Percentiles rank a stretch among this genome's conserved stretches.
phyloP scores from a whole-genome alignment of 208 protist species.

The Porcisia deanei region DNA sequence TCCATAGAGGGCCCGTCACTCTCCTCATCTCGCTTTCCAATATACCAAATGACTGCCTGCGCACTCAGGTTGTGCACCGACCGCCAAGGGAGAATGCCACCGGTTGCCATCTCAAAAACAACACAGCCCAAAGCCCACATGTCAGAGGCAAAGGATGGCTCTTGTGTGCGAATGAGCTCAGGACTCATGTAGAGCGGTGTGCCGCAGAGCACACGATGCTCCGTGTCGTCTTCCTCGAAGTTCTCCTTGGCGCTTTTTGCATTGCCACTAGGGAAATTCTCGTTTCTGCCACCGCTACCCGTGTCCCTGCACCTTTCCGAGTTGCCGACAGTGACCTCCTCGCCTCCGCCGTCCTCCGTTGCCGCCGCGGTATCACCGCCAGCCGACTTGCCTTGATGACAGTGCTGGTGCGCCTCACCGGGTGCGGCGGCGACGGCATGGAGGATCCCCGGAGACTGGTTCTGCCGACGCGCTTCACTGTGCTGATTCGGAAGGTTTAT shows the following conservation, averaged over 20 bases:
- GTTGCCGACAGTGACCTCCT: constrained; percentile 4
- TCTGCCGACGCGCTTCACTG: neutral
- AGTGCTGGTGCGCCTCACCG: neutral
- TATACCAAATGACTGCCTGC: constrained; percentile 60
- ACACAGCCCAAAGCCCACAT: constrained; percentile 91
- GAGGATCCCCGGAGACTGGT: constrained; percentile 10
- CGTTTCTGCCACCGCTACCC: neutral
- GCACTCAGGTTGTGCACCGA: constrained; percentile 53
- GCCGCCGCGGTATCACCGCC: neutral
- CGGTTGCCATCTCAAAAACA: constrained; percentile 90
- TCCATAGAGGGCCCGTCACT: constrained; percentile 36
- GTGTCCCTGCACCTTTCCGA: neutral
- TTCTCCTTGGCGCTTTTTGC: neutral
- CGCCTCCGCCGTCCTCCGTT: neutral
- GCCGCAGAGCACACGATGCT: constrained; percentile 48
- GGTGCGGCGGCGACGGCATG: neutral
- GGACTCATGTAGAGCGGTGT: constrained; percentile 90
- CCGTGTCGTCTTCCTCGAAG: constrained; percentile 1
- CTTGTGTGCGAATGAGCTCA: constrained; percentile 65
- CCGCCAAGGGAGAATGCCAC: constrained; percentile 69
- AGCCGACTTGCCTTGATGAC: neutral
- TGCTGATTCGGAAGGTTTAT: neutral
- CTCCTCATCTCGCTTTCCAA: constrained; percentile 41
- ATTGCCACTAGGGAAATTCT: constrained; percentile 2
- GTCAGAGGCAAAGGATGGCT: constrained; percentile 73